A percentile compares a stretch with the other conserved stretches of the same genome.
phyloP scores from a whole-genome alignment of 306 rosid genomes.

The Chamaecrista fasciculata region DNA sequence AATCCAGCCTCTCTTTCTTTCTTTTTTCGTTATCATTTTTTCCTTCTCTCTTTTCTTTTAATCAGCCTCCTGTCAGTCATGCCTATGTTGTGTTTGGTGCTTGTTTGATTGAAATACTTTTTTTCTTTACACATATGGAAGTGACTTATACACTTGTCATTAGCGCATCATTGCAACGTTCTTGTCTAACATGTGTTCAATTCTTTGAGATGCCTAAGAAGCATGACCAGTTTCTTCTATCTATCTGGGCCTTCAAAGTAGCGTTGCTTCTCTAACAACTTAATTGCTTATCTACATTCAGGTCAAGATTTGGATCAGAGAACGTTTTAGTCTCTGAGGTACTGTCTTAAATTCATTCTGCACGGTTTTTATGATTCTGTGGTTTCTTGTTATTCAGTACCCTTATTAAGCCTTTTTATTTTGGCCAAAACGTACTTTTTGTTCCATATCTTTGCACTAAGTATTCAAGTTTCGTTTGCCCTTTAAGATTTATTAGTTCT shows the following conservation, averaged over 20 bases:
- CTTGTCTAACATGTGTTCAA: neutral
- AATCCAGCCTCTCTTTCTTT: neutral
- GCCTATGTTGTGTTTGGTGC: neutral
- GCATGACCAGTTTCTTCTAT: conserved; percentile 12
- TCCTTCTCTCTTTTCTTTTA: neutral
- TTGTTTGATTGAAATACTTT: too few species aligned
- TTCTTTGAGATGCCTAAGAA: neutral
- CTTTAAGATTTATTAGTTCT: too few species aligned
- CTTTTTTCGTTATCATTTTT: neutral
- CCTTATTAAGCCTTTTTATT: neutral
- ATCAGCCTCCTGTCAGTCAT: neutral
- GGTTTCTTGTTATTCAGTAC: conserved; percentile 3
- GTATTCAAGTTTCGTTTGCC: neutral
- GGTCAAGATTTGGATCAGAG: conserved; percentile 16
- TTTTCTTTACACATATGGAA: neutral
- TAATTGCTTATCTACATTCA: neutral
- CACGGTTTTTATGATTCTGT: conserved; percentile 14
- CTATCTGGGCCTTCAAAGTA: conserved; percentile 7
- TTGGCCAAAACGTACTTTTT: neutral
- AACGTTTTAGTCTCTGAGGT: conserved; percentile 5
- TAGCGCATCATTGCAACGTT: neutral
- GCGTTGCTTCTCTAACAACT: neutral
- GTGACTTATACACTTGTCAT: neutral
- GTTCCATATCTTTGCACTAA: too few species aligned
- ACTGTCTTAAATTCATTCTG: conserved; percentile 21